Evolutionary conservation across 805 yeast species (phyloP).

Genomic region (Teunomyces kruisii): DNA sequence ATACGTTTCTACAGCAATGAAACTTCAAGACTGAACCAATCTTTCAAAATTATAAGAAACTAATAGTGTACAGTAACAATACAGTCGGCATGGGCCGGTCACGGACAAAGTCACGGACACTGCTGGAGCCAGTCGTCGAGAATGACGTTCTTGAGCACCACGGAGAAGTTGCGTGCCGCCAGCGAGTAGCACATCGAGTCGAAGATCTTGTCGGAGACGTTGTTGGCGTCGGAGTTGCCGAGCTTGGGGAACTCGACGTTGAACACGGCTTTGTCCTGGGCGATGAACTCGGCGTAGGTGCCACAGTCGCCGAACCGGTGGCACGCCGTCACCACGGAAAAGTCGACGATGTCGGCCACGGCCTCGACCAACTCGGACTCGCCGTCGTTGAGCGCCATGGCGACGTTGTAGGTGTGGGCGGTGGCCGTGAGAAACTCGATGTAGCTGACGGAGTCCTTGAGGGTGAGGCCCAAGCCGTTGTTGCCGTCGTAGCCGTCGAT

Average conservation of each 20-base stretch:
- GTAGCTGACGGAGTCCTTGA: slow-evolving; percentile 19
- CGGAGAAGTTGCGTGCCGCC: background rate
- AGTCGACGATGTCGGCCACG: slow-evolving; percentile 18
- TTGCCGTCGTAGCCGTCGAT: slow-evolving; percentile 26
- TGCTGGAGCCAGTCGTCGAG: background rate
- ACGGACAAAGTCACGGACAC: background rate
- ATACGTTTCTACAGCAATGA: too few relatives aligned
- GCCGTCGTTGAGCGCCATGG: slow-evolving; percentile 26
- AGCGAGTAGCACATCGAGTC: background rate
- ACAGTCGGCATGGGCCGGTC: too few relatives aligned
- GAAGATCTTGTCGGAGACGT: background rate
- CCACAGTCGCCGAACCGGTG: background rate
- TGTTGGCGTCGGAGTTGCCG: background rate
- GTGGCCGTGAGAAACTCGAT: slow-evolving; percentile 18
- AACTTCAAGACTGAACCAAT: too few relatives aligned
- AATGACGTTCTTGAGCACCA: background rate
- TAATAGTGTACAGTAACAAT: too few relatives aligned
- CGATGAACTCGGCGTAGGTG: background rate
- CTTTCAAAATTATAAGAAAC: too few relatives aligned
- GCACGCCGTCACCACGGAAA: slow-evolving; percentile 24
- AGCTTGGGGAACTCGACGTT: background rate
- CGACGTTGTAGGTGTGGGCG: slow-evolving; percentile 17
- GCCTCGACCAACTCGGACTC: slow-evolving; percentile 16
- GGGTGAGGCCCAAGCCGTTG: slow-evolving; percentile 21
- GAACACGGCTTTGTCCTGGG: background rate